Base-by-base conservation (phyloP, 2,329 filamentous ascomycete species). In the Emmonsia crescens region DNA sequence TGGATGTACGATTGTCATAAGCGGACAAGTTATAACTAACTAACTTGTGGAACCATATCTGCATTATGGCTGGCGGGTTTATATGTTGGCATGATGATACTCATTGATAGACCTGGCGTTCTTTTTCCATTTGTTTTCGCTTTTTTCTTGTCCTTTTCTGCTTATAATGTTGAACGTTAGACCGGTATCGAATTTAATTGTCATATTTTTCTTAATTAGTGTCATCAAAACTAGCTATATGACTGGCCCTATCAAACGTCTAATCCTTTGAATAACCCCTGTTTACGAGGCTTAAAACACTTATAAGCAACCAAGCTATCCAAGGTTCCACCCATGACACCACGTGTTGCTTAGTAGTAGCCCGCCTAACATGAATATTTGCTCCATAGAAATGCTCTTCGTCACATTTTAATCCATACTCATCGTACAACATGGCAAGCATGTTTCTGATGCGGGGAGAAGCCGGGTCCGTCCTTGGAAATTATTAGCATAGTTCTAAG, bases 1-100 rank as follows among this genome's bases (percentile, higher is more conserved):
- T 48, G 4, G 64, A 66, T 60, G 46, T 64, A 46, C 64, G 60
- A 24, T 58, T 63, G 56, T 48, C 59, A 31, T 56, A 51, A 57
- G 24, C 2, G 16, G 27, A 16, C 8, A 33, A 33, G 29, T n/a
- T 33, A 52, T 29, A 27, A 24, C 14, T 27, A 19, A 8, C 24
- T 44, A 21, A 31, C 16, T 24, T 49, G 16, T 31, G 44, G 8
- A 54, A n/a, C 14, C 9, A 12, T 48, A 36, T 58, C 24, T 48
- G 36, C n/a, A 54, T 48, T 42, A 6, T 52, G 49, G 27, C 27
- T 48, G 5, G 42, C 29, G n/a, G 59, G n/a, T 55, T 42, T 44
- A 42, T 60, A 60, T 60, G 48, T 40, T 51, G 46, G 24, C 36
- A 40, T 52, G 59, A 49, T 24, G 46, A 51, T 59, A 51, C 36